These are phyloP conservation scores for Aechmea fasciata DNA, from an alignment of 176 grass and related monocot genomes.

Conservation along the genomic window DNA sequence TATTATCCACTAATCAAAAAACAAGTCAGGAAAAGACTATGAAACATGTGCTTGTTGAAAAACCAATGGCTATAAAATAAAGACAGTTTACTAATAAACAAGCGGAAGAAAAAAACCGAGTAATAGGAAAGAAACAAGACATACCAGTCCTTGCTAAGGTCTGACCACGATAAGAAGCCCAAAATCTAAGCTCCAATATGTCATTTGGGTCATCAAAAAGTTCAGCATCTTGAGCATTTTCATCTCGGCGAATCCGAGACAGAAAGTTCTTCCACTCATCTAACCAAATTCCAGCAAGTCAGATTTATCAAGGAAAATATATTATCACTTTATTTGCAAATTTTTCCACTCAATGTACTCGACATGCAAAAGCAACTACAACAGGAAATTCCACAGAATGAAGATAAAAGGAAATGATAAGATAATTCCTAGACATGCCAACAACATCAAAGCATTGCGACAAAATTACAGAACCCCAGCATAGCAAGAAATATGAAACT, in stretches of 20 bases:
- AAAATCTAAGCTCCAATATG: slow-evolving; percentile 71
- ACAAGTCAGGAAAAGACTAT: neutral
- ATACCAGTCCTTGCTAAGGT: slow-evolving; percentile 91
- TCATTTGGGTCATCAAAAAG: slow-evolving; percentile 57
- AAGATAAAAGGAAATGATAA: neutral
- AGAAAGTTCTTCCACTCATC: slow-evolving; percentile 97
- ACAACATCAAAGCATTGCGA: too few relatives aligned
- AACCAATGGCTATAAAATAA: neutral
- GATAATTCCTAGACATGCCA: neutral
- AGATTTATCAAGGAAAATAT: slow-evolving; percentile 15
- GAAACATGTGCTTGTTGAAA: neutral
- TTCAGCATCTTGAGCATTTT: slow-evolving; percentile 69
- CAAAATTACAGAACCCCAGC: too few relatives aligned
- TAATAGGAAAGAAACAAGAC: slow-evolving; percentile 2
- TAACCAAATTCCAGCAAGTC: slow-evolving; percentile 33
- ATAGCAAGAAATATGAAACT: too few relatives aligned
- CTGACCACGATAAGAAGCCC: slow-evolving; percentile 93
- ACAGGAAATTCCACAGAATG: neutral
- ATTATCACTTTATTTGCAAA: neutral
- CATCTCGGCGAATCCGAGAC: slow-evolving; percentile 71
- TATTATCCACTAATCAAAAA: neutral
- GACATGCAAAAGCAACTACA: neutral
- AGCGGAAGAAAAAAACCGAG: neutral
- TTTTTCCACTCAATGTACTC: neutral
- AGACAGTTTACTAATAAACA: neutral